phyloP scores from a whole-genome alignment of 2,329 filamentous ascomycete species.

The Rhexocercosporidium sp. region DNA sequence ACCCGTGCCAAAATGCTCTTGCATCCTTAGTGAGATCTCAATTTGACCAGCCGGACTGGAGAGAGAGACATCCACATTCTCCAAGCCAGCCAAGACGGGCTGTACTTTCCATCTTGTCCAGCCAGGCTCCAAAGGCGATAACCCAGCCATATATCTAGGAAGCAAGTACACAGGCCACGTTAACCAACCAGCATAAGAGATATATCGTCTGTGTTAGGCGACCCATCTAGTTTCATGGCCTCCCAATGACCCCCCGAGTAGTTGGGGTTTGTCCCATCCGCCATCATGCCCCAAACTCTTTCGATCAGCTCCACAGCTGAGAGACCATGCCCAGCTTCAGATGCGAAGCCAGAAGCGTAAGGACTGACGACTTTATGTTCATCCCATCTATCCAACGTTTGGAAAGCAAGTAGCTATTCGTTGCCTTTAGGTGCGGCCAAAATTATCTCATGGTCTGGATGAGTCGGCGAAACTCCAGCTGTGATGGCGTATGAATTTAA shows the following conservation, averaged over 20 bases:
- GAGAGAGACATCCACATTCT: conserved; percentile 25
- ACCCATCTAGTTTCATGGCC: conserved; percentile 30
- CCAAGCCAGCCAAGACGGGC: conserved; percentile 30
- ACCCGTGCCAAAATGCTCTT: conserved; percentile 21
- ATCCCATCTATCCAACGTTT: conserved; percentile 27
- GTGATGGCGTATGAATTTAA: conserved; percentile 31
- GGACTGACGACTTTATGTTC: conserved; percentile 30
- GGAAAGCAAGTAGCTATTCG: conserved; percentile 26
- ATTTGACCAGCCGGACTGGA: conserved; percentile 22
- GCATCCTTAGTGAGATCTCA: conserved; percentile 22
- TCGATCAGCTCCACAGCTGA: conserved; percentile 28
- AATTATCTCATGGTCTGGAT: conserved; percentile 2
- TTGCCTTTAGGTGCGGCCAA: conserved; percentile 19
- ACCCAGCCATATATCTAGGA: conserved; percentile 31
- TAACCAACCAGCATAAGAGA: conserved; percentile 34
- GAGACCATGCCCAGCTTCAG: conserved; percentile 28
- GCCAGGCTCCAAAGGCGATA: conserved; percentile 28
- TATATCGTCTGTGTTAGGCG: conserved; percentile 27
- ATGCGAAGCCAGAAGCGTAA: conserved; percentile 32
- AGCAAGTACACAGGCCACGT: conserved; percentile 34
- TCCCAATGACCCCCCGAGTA: conserved; percentile 36
- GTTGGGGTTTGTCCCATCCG: conserved; percentile 26
- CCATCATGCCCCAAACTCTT: conserved; percentile 33
- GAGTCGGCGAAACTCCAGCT: conserved; percentile 24
- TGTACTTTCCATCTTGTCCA: conserved; percentile 29